Percentiles rank a stretch among this genome's conserved stretches.
Evolutionary conservation across 2,329 filamentous ascomycete species (phyloP).

Genomic region (Emmonsiellopsis sp.): DNA sequence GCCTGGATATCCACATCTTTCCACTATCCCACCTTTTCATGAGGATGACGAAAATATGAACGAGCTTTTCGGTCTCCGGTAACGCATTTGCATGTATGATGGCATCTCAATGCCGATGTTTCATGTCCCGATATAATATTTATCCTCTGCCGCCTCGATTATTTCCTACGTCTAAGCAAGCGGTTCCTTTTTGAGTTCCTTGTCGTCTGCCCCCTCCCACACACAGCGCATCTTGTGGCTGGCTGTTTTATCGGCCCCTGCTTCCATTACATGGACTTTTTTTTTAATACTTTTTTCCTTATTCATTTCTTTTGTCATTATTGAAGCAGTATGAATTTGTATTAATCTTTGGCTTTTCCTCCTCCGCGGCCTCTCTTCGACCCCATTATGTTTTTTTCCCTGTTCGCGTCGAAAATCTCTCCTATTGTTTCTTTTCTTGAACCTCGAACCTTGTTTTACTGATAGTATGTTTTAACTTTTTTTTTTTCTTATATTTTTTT

Average conservation of each 20-base stretch:
- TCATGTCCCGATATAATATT: conserved; percentile 10
- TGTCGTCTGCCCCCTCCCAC: neutral
- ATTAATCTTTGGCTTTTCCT: neutral
- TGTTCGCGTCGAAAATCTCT: neutral
- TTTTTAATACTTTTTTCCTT: neutral
- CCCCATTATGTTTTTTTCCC: neutral
- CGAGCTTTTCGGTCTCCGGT: neutral
- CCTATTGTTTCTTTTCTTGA: no score
- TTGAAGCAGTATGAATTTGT: conserved; percentile 2
- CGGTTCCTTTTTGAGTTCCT: conserved; percentile 7
- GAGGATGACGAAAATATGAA: conserved; percentile 2
- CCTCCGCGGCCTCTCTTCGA: neutral
- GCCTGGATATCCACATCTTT: no score
- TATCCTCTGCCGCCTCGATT: neutral
- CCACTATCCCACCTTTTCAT: neutral
- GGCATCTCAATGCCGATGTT: conserved; percentile 7
- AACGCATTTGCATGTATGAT: conserved; percentile 1
- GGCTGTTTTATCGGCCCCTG: conserved; percentile 2
- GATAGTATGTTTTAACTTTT: neutral
- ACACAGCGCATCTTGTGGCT: no score
- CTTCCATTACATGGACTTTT: neutral
- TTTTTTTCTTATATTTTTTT: neutral
- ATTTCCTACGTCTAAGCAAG: no score
- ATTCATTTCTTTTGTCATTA: conserved; percentile 1
- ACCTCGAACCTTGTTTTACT: no score